Evolutionary conservation across 2,329 filamentous ascomycete species (phyloP).

Genomic region (Hysterium pulicare): DNA sequence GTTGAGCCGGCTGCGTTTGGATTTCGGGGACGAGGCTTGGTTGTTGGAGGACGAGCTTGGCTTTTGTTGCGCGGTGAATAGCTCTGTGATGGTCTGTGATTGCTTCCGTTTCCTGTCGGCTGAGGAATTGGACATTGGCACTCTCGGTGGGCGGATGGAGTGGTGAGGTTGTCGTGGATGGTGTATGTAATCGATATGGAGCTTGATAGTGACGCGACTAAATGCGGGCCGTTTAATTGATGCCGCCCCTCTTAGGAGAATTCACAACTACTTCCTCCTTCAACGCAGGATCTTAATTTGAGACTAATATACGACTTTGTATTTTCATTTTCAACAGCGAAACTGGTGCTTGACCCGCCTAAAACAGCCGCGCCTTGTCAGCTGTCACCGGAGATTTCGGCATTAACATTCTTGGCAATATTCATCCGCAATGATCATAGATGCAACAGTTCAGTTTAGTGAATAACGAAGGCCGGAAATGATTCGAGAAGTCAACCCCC

Average conservation of each 20-base stretch:
- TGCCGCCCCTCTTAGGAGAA: too few species aligned
- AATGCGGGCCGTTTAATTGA: background rate
- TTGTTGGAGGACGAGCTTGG: constrained; percentile 20
- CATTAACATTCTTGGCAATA: background rate
- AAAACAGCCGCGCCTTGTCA: background rate
- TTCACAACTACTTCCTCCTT: too few species aligned
- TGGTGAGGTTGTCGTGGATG: background rate
- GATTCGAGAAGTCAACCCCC: too few species aligned
- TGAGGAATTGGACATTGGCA: constrained; percentile 33
- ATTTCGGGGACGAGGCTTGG: constrained; percentile 24
- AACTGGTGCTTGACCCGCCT: too few species aligned
- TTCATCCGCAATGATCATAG: background rate
- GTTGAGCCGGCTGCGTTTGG: constrained; percentile 28
- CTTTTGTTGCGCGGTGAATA: constrained; percentile 35
- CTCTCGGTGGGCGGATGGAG: background rate
- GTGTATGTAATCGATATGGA: background rate
- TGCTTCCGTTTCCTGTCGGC: constrained; percentile 37
- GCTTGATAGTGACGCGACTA: background rate
- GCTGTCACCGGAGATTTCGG: constrained; percentile 1
- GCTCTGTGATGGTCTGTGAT: constrained; percentile 33
- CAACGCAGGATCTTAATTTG: too few species aligned
- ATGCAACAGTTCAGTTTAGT: too few species aligned
- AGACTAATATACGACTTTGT: too few species aligned
- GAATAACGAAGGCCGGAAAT: too few species aligned
- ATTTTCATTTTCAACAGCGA: too few species aligned